Evolutionary conservation across 805 yeast species (phyloP).

Genomic region (Diddensiella transvaalensis): DNA sequence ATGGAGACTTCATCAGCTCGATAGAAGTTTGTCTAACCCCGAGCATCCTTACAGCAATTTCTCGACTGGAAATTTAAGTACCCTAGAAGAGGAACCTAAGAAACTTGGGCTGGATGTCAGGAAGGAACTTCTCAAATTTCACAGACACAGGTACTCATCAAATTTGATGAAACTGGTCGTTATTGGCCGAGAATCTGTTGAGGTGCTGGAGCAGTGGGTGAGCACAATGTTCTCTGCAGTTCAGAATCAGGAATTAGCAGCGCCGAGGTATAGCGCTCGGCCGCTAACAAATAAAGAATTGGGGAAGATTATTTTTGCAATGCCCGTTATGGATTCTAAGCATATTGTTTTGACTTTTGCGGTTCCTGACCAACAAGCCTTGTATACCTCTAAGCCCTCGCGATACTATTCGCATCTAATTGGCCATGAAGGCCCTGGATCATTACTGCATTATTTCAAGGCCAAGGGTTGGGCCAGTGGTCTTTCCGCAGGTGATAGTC

Average conservation of each 20-base stretch:
- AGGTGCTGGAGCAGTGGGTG: slow-evolving; percentile 69
- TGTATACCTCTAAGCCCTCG: slow-evolving; percentile 67
- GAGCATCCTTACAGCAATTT: slow-evolving; percentile 83
- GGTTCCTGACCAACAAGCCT: slow-evolving; percentile 68
- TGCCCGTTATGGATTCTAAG: slow-evolving; percentile 79
- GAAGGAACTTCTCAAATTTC: slow-evolving; percentile 73
- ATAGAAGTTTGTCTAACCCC: slow-evolving; percentile 67
- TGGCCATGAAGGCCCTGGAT: slow-evolving; percentile 93
- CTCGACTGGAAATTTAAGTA: slow-evolving; percentile 80
- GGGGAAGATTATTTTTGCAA: slow-evolving; percentile 55
- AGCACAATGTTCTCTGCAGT: slow-evolving; percentile 60
- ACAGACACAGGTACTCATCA: slow-evolving; percentile 69
- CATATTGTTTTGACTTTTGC: slow-evolving; percentile 63
- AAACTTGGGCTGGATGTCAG: slow-evolving; percentile 67
- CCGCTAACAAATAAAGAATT: slow-evolving; percentile 51
- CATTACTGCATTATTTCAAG: slow-evolving; percentile 68
- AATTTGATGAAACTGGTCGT: slow-evolving; percentile 85
- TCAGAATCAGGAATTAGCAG: slow-evolving; percentile 44
- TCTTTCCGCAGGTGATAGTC: slow-evolving; percentile 64
- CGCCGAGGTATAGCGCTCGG: slow-evolving; percentile 36
- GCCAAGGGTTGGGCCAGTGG: slow-evolving; percentile 73
- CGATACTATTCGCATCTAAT: slow-evolving; percentile 73
- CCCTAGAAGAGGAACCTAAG: slow-evolving; percentile 67
- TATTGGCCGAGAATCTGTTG: slow-evolving; percentile 76
- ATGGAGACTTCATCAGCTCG: slow-evolving; percentile 87